Evolutionary conservation across 305 asterid species (phyloP), one percentile per base, ranked within the genome.

Genomic region (Coffea humblotiana): DNA sequence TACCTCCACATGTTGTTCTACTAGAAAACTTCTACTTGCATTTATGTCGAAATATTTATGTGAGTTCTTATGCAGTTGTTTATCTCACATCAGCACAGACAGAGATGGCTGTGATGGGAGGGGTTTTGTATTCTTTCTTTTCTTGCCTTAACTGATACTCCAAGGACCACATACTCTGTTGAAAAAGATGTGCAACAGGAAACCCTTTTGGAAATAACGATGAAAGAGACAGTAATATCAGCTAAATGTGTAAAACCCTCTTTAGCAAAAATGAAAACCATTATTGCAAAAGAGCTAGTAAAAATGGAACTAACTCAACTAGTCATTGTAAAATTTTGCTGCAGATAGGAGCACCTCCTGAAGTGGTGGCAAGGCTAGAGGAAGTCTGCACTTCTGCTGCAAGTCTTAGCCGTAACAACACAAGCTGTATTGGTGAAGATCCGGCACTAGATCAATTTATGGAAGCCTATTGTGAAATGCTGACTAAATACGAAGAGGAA

Each of bases 401-500:
- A 43, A 70, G 77, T 3, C 83, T 88, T 71, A 77, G 91, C 77
- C 88, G 90, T 49, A 82, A 48, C 73, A 84, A 88, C 75, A 82
- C 81, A 0, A 82, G 90, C 72, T 27, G 84, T 73, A 77, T 95
- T 3, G 97, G 98, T 1, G 96, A 92, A 75, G 99, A 95, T 89
- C 98, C 99, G 72, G 95, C 92, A 69, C 87, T 95, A 10, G 99
- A 95, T 75, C 99, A 95, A 76, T 95, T 95, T 84, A 95, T 95
- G 99, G 99, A 95, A 79, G 98, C 98, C 0, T 95, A 95, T 80
- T 93, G 99, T 84, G 99, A 95, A 81, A 95, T 95, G 98, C 91
- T 95, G 82, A 88, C 72, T 0, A 95, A 95, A 71, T 95, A 93
- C 78, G 97, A 93, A 65, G 98, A 93, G 83, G 99, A 95, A 72